Evolutionary conservation across 768 basidiomycete genomes (phyloP).

Genomic region (Boletus eberwhitei): DNA sequence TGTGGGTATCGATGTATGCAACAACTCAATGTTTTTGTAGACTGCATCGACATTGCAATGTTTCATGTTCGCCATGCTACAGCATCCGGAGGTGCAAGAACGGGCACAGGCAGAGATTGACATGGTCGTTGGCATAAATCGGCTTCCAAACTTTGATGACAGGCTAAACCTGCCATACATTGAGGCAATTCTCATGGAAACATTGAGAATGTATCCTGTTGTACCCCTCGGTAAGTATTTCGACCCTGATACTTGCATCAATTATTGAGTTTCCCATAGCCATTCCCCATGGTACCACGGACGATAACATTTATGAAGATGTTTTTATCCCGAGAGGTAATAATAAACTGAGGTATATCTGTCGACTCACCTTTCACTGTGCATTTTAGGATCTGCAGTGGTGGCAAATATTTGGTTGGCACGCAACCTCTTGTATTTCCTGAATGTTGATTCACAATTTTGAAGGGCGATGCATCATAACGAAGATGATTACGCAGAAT

Average conservation of each 20-base stretch:
- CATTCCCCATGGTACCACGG: slow-evolving; percentile 16
- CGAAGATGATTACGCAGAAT: slow-evolving; percentile 14
- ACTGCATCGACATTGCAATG: slow-evolving; percentile 6
- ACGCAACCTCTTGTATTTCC: background rate
- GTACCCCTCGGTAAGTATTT: slow-evolving; percentile 20
- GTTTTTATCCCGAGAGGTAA: slow-evolving; percentile 25
- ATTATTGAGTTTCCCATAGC: slow-evolving; percentile 1
- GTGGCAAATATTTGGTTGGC: slow-evolving; percentile 22
- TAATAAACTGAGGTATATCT: background rate
- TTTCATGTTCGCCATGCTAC: slow-evolving; percentile 33
- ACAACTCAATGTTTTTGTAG: background rate
- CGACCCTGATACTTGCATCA: background rate
- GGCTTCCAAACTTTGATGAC: slow-evolving; percentile 28
- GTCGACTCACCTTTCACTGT: background rate
- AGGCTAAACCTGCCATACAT: slow-evolving; percentile 26
- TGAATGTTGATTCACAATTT: background rate
- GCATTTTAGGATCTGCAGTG: slow-evolving; percentile 13
- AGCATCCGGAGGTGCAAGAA: slow-evolving; percentile 29
- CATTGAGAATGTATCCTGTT: slow-evolving; percentile 23
- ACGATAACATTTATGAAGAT: slow-evolving; percentile 17
- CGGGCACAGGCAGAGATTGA: slow-evolving; percentile 31
- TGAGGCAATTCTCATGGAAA: slow-evolving; percentile 22
- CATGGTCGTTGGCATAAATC: slow-evolving; percentile 24
- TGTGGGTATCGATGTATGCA: background rate
- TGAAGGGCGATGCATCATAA: slow-evolving; percentile 16